Conservation (phyloP, 345 rosid genomes). For the Euphorbia tirucalli region DNA sequence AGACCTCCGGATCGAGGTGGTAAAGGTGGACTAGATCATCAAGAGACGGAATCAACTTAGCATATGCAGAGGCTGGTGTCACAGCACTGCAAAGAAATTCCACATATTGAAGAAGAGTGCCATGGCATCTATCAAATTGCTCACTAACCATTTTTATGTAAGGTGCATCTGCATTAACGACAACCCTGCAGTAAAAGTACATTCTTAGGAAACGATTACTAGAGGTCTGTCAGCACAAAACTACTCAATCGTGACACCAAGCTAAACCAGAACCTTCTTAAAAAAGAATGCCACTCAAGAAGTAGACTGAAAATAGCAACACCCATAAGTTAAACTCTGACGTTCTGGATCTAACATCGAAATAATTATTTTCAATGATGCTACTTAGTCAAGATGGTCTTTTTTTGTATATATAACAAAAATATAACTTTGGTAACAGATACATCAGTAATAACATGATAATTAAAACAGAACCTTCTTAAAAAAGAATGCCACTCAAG, state of each 20-base stretch:
- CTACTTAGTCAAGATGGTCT: background rate
- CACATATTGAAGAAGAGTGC: slow-evolving; percentile 96
- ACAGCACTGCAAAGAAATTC: slow-evolving; percentile 89
- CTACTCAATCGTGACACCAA: background rate
- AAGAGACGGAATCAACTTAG: slow-evolving; percentile 81
- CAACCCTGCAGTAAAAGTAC: slow-evolving; percentile 59
- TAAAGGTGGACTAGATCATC: slow-evolving; percentile 80
- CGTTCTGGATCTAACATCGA: background rate
- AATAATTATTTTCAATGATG: background rate
- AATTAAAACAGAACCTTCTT: background rate
- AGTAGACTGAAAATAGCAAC: background rate
- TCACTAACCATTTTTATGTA: slow-evolving; percentile 99
- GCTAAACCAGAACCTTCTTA: background rate
- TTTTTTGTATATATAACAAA: background rate
- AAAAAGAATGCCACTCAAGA: background rate
- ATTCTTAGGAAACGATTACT: background rate
- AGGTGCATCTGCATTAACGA: slow-evolving; percentile 89
- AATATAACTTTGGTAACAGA: background rate
- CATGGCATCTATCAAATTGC: slow-evolving; percentile 98
- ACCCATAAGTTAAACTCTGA: background rate
- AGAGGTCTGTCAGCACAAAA: background rate
- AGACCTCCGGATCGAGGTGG: slow-evolving; percentile 98
- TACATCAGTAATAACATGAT: background rate
- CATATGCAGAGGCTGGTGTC: slow-evolving; percentile 69
- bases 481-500: background rate